phyloP scores from a whole-genome alignment of 768 basidiomycete genomes.

The Amanita thiersii region DNA sequence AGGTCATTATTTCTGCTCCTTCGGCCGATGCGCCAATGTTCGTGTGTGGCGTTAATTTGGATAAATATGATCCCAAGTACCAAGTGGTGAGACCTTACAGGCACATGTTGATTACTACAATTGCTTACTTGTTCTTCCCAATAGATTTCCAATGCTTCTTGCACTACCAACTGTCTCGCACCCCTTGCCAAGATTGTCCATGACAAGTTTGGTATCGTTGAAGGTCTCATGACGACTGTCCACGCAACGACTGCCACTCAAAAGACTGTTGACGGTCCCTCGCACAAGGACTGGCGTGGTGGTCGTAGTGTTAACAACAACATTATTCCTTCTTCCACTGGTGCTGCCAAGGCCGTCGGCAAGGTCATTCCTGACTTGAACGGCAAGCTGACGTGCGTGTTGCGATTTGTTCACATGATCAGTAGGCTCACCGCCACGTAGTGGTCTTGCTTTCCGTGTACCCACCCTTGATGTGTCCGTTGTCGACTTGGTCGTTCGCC shows the following conservation, averaged over 20 bases:
- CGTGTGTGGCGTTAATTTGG: conserved; percentile 89
- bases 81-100: conserved; percentile 47
- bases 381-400: conserved; percentile 82
- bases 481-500: conserved; percentile 86
- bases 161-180: conserved; percentile 95
- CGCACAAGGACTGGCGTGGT: conserved; percentile 88
- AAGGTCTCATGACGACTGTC: conserved; percentile 93
- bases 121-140: background rate
- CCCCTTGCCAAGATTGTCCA: conserved; percentile 91
- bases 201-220: conserved; percentile 88
- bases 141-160: conserved; percentile 94
- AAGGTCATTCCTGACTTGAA: conserved; percentile 90
- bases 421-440: conserved; percentile 15
- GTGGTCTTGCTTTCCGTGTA: conserved; percentile 89
- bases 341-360: conserved; percentile 93
- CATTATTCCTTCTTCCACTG: conserved; percentile 95
- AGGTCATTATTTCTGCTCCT: conserved; percentile 96
- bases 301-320: conserved; percentile 88
- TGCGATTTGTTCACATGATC: background rate
- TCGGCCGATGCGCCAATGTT: conserved; percentile 91
- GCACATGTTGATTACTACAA: background rate
- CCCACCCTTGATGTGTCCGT: conserved; percentile 90
- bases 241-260: conserved; percentile 89
- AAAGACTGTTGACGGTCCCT: conserved; percentile 85
- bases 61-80: conserved; percentile 79